Evolutionary conservation across 2,329 filamentous ascomycete genomes (phyloP).

Genomic region (Grosmannia serpens): DNA sequence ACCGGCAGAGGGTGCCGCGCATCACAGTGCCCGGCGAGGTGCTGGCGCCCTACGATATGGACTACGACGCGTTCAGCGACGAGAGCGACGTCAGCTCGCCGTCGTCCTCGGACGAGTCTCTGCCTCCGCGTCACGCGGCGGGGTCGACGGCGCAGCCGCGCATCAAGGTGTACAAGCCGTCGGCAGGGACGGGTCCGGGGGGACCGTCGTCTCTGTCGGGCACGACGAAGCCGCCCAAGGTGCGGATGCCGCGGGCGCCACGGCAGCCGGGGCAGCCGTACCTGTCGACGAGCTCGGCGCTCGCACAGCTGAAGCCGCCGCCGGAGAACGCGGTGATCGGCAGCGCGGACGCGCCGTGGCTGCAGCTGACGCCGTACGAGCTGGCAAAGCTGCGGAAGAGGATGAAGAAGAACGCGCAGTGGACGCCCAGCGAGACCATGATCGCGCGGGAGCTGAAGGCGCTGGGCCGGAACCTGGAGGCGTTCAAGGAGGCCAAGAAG

Average conservation of each 20-base stretch:
- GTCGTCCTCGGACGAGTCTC: conserved; percentile 23
- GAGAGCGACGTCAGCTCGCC: conserved; percentile 29
- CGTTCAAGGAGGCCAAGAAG: conserved; percentile 49
- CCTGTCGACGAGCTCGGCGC: conserved; percentile 26
- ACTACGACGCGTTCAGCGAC: conserved; percentile 46
- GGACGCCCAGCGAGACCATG: conserved; percentile 79
- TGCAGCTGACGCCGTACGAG: conserved; percentile 53
- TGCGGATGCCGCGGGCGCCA: conserved; percentile 20
- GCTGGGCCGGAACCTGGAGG: conserved; percentile 55
- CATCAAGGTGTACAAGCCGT: conserved; percentile 34
- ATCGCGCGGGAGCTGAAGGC: conserved; percentile 65
- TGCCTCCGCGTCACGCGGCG: conserved; percentile 17
- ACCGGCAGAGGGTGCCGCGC: conserved; percentile 36
- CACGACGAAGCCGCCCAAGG: conserved; percentile 32
- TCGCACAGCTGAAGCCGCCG: conserved; percentile 40
- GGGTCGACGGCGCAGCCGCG: conserved; percentile 26
- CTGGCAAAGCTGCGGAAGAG: conserved; percentile 62
- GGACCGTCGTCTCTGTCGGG: background rate
- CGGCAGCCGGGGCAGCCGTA: conserved; percentile 13
- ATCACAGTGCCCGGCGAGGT: conserved; percentile 58
- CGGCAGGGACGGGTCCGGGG: background rate
- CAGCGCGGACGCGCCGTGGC: conserved; percentile 51
- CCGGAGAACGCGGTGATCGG: conserved; percentile 48
- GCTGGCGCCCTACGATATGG: conserved; percentile 52
- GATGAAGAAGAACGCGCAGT: conserved; percentile 87